Evolutionary conservation across 257 asterid genomes (phyloP).

Genomic region (Misopates orontium): DNA sequence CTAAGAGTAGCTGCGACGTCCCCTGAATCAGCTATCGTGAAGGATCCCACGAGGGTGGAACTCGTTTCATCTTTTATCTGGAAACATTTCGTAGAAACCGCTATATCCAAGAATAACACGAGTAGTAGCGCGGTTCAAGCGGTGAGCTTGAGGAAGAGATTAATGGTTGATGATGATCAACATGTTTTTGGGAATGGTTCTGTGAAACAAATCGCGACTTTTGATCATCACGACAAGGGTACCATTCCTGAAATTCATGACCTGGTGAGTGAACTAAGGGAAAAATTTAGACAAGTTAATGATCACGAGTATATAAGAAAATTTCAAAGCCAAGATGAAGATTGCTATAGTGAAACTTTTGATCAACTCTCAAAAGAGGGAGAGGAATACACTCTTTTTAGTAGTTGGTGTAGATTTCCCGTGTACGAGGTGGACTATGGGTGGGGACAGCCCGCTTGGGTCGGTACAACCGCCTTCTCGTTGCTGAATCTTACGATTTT

Average conservation of each 20-base stretch:
- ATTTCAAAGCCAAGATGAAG: background rate
- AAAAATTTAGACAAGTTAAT: background rate
- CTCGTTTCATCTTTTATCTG: conserved; percentile 47
- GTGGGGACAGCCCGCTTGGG: conserved; percentile 52
- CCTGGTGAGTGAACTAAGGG: conserved; percentile 1
- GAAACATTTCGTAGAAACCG: conserved; percentile 34
- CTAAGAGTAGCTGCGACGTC: background rate
- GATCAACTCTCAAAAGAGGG: conserved; percentile 21
- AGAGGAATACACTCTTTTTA: conserved; percentile 30
- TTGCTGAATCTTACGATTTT: conserved; percentile 36
- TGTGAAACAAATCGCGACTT: background rate
- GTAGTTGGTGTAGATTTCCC: conserved; percentile 55
- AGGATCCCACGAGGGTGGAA: conserved; percentile 52
- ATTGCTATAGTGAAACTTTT: background rate
- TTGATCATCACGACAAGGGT: no score
- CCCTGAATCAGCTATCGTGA: background rate
- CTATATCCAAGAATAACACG: background rate
- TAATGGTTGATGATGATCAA: no score
- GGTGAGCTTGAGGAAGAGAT: conserved; percentile 43
- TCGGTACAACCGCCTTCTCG: conserved; percentile 30
- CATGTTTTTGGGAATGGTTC: conserved; percentile 23
- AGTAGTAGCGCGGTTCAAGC: conserved; percentile 20
- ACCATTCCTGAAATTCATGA: background rate
- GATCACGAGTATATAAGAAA: conserved; percentile 16
- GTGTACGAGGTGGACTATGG: conserved; percentile 51